These are phyloP conservation scores for Globisporangium sylvaticum DNA, from an alignment of 352 stramenopile species.

Conservation along the genomic window DNA sequence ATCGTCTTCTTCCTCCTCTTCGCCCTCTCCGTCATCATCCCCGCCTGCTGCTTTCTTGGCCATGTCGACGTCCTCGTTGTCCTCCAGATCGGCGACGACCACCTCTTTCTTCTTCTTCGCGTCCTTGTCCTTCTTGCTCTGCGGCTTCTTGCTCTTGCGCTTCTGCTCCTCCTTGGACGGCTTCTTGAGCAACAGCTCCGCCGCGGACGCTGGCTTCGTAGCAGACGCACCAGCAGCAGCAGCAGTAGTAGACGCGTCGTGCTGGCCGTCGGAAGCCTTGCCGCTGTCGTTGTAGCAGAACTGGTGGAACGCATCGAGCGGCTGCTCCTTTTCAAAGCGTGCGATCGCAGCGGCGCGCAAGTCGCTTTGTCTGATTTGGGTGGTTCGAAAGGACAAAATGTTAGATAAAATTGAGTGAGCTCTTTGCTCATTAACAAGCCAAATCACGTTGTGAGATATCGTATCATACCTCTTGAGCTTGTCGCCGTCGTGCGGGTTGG, in stretches of 20 bases:
- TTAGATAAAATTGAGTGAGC: background rate
- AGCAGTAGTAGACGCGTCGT: background rate
- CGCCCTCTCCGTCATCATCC: slow-evolving; percentile 9
- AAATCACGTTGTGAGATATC: background rate
- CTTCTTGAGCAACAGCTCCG: slow-evolving; percentile 59
- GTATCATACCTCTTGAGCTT: slow-evolving; percentile 31
- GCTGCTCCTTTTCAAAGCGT: slow-evolving; percentile 56
- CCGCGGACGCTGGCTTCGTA: slow-evolving; percentile 19
- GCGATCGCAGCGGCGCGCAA: slow-evolving; percentile 40
- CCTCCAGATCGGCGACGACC: slow-evolving; percentile 56
- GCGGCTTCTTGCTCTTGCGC: slow-evolving; percentile 54
- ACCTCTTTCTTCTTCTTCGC: slow-evolving; percentile 15
- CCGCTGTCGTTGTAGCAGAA: slow-evolving; percentile 65
- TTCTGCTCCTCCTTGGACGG: slow-evolving; percentile 66
- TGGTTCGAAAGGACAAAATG: background rate
- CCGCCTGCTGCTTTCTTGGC: slow-evolving; percentile 2
- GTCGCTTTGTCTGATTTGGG: slow-evolving; percentile 29
- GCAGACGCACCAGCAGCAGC: background rate
- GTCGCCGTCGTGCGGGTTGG: slow-evolving; percentile 46
- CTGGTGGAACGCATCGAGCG: slow-evolving; percentile 58
- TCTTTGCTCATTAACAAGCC: background rate
- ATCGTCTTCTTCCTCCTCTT: slow-evolving; percentile 53
- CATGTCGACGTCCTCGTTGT: slow-evolving; percentile 19
- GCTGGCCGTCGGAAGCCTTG: slow-evolving; percentile 18
- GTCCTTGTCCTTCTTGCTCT: slow-evolving; percentile 43